Base-by-base conservation (phyloP, 164 flowering plant genomes). In the Kalanchoe fedtschenkoi region DNA sequence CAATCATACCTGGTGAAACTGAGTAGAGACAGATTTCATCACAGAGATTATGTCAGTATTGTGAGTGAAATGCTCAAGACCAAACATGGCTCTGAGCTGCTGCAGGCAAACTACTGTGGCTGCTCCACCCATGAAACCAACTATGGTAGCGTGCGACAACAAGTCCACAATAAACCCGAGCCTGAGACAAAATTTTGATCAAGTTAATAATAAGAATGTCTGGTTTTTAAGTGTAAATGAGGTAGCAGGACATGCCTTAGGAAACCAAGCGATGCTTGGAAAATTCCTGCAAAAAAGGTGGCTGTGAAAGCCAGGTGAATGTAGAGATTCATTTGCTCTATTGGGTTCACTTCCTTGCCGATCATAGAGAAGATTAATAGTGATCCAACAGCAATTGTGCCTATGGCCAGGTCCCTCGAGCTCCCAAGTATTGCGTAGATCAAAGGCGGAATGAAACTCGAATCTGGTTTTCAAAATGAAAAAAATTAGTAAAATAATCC, bases 361-460 rank as follows among this genome's bases (percentile, higher is more conserved):
- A 85, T 9, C 79, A 75, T 80, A 2, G 81, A 53, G 17, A 81
- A 33, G n/a, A 75, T 69, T 0, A 86, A 66, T 35, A 88, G 81
- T 8, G 96, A 88, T 2, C 73, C 74, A 34, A 80, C 87, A 0
- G 92, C 88, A 0, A 83, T 77, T 0, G 85, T 76, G 2, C 93
- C 93, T 11, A 87, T 79, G 0, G 89, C 93, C 66, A 87, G 33
- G 68, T 87, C 85, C 62, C 65, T 82, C 0, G 93, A 87, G 66
- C 86, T 87, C 7, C 93, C 93, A 68, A 87, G 11, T 77, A 84
- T 67, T 0, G 89, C 83, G 61, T 87, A 87, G 13, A 87, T 68
- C 75, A 87, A 56, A 3, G 93, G 93, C 2, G 93, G 93, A 9
- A 87, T 82, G 66, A 84, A 84, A 69, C 93, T 87, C 11, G 88